Percentiles rank a stretch among this genome's conserved stretches.
Conservation (phyloP, 75 land plant species). For the Cryptomeria japonica region DNA sequence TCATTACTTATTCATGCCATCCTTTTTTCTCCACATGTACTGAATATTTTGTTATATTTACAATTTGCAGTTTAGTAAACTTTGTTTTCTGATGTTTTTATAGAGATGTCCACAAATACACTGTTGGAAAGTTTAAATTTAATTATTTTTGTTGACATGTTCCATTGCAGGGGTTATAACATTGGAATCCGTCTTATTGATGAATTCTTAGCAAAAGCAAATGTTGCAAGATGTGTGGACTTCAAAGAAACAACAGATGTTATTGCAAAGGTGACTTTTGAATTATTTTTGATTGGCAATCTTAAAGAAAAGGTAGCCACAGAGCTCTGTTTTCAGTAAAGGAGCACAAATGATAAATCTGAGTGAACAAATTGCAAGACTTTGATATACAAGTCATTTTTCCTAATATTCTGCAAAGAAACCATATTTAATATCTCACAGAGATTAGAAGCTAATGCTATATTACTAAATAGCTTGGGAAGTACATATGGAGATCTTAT, state of each 20-base stretch:
- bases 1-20: not conserved
- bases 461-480: not conserved
- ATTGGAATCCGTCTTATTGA: conserved; percentile 89
- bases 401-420: not conserved
- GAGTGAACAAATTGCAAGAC: not conserved
- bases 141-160: conserved; percentile 6
- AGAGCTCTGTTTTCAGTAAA: not conserved
- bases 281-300: not conserved
- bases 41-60: not conserved
- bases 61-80: not conserved
- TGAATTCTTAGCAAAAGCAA: conserved; percentile 91
- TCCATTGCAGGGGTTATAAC: conserved; percentile 83
- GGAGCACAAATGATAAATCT: not conserved
- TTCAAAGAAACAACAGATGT: conserved; percentile 95
- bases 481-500: not conserved
- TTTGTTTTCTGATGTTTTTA: not conserved
- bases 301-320: not conserved
- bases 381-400: not conserved
- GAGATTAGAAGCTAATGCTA: not conserved
- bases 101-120: not conserved
- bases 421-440: not conserved
- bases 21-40: not conserved
- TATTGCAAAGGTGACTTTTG: conserved; percentile 77
- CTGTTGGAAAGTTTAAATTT: not conserved
- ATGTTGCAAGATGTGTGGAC: conserved; percentile 80